Evolutionary conservation across 2,329 filamentous ascomycete species (phyloP), one percentile per base, ranked within the genome.

Genomic region (Arthrobotrys musiformis): DNA sequence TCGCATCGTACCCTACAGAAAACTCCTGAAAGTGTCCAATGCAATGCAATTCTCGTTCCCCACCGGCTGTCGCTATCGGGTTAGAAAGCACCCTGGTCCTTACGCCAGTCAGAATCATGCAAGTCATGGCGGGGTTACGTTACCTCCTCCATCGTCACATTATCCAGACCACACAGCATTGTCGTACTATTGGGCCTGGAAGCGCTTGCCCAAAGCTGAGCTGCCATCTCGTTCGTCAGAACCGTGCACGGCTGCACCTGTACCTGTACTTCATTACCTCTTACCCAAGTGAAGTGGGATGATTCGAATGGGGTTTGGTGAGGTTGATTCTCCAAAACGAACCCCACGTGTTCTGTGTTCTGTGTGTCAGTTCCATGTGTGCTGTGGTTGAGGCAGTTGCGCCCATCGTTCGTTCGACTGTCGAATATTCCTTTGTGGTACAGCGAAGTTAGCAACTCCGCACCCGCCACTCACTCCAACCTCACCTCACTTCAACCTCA

Each of bases 61-160:
- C 54, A 58, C 54, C 54, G 54, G 33, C 54, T 58, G 54, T 58
- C 30, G 54, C 30, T 58, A 40, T 58, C 62, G 62, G 33, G 44
- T 54, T 54, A 40, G 22, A 26, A 63, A 24, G 6, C 13, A 67
- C 70, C 70, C 70, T 24, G 70, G 70, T 54, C 70, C 70, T 26
- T 74, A 74, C 70, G 11, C 28, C 24, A 74, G 70, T 56, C 44
- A 46, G 54, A 66, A 63, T 37, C 24, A 75, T 75, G 70, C 70
- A 75, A 62, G 70, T 74, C 58, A 72, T 64, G 60, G 69, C 69
- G 69, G 69, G 69, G 69, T 64, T 61, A 66, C 30, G 66, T 52
- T 69, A 70, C 52, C 54, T 48, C 54, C 24, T 33, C 56, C 69
- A 66, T n/a, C 60, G 13, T 67, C 37, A 42, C 50, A 52, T 33